Percentiles rank a stretch among this genome's conserved stretches.
Conservation (phyloP, 495 filamentous ascomycete genomes). For the Evernia prunastri region DNA sequence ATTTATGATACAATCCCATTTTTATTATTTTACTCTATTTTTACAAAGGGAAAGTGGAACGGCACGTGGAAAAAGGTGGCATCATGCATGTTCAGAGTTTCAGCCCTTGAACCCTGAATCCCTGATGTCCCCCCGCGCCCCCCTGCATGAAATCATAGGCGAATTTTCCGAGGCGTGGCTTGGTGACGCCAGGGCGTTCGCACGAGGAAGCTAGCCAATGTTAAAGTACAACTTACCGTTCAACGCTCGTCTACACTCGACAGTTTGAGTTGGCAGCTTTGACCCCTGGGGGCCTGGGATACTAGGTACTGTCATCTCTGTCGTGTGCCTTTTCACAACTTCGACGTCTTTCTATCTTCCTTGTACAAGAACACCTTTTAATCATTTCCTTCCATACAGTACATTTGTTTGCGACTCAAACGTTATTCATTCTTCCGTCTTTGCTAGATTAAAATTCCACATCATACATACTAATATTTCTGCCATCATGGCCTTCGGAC, state of each 20-base stretch:
- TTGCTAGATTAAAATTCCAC: background rate
- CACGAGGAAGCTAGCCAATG: background rate
- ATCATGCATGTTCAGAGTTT: background rate
- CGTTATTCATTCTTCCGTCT: background rate
- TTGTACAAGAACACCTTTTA: background rate
- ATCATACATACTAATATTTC: background rate
- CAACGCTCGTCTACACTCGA: no score
- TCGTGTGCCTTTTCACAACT: background rate
- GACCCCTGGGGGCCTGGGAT: no score
- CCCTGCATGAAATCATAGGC: background rate
- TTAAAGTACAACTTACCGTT: background rate
- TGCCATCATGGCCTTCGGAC: background rate
- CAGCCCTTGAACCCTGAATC: no score
- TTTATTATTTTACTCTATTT: no score
- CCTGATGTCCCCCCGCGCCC: no score
- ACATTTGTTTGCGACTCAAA: background rate
- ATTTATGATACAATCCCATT: no score
- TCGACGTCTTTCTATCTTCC: background rate
- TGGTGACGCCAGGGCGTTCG: background rate
- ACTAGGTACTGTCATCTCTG: no score
- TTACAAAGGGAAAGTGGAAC: no score
- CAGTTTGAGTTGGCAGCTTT: no score
- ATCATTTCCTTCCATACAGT: background rate
- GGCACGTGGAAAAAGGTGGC: background rate
- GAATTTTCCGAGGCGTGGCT: background rate